Percentiles rank a stretch among this genome's conserved stretches.
These are phyloP conservation scores for Plasmodium vinckei DNA, from an alignment of 169 alveolate genomes.

Conservation along the genomic window DNA sequence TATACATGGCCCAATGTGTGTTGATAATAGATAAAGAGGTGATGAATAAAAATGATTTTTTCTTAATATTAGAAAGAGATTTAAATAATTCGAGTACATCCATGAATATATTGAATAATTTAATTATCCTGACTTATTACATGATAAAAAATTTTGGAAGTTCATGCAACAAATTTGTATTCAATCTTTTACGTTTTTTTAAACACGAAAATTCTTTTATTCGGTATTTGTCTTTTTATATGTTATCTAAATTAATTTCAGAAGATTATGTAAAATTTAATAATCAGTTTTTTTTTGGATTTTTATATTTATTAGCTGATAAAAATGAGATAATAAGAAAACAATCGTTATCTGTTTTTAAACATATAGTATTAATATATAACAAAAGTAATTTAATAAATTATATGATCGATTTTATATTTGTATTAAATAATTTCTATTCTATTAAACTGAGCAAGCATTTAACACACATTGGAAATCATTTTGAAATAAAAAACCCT, in stretches of 20 bases:
- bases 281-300: constrained; percentile 54
- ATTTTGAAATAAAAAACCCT: constrained; percentile 36
- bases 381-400: constrained; percentile 51
- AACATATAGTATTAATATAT: constrained; percentile 52
- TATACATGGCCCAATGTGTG: constrained; percentile 39
- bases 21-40: constrained; percentile 33
- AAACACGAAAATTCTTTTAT: constrained; percentile 58
- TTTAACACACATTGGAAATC: constrained; percentile 28
- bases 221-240: constrained; percentile 68
- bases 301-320: constrained; percentile 54
- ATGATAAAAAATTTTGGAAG: constrained; percentile 70
- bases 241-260: constrained; percentile 54
- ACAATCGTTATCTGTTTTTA: constrained; percentile 61
- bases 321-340: constrained; percentile 57
- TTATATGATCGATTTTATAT: constrained; percentile 51
- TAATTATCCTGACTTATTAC: constrained; percentile 40
- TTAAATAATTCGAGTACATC: constrained; percentile 31
- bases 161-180: constrained; percentile 64
- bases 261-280: constrained; percentile 61
- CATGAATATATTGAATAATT: constrained; percentile 45
- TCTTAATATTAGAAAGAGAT: constrained; percentile 35
- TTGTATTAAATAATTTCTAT: constrained; percentile 50
- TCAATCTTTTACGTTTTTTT: constrained; percentile 41
- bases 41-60: constrained; percentile 17
- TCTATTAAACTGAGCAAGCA: constrained; percentile 42